Conservation (phyloP, 176 grass and related monocot genomes). For the Bromus sterilis region DNA sequence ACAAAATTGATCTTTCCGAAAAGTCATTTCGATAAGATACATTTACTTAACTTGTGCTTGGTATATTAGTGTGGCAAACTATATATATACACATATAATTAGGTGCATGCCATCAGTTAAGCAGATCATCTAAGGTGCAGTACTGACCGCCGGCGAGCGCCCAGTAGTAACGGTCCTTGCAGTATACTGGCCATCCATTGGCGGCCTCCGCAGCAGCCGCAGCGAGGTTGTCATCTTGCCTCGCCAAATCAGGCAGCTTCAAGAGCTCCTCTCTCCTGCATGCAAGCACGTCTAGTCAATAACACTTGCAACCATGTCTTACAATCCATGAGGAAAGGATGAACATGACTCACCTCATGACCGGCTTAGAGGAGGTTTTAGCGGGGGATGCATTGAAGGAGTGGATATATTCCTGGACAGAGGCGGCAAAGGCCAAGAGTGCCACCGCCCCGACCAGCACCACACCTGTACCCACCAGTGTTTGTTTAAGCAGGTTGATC, state of each 20-base stretch:
- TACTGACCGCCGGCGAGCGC: conserved; percentile 90
- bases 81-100: too few relatives aligned
- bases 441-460: conserved; percentile 64
- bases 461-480: conserved; percentile 77
- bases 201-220: conserved; percentile 73
- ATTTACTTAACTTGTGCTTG: background rate
- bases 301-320: background rate
- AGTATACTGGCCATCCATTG: conserved; percentile 88
- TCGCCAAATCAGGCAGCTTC: conserved; percentile 74
- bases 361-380: conserved; percentile 43
- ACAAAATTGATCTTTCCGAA: background rate
- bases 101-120: too few relatives aligned
- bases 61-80: background rate
- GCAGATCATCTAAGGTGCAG: conserved; percentile 90
- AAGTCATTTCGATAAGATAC: conserved; percentile 3
- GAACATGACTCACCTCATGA: conserved; percentile 65
- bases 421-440: conserved; percentile 60
- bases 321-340: too few relatives aligned
- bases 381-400: conserved; percentile 29
- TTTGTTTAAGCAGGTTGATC: conserved; percentile 91
- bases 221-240: conserved; percentile 72
- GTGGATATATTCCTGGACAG: conserved; percentile 70
- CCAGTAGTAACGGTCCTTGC: conserved; percentile 84
- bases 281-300: background rate
- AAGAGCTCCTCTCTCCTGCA: conserved; percentile 75